Base-by-base conservation (phyloP, 352 stramenopile species). In the Phytopythium aichiense region DNA sequence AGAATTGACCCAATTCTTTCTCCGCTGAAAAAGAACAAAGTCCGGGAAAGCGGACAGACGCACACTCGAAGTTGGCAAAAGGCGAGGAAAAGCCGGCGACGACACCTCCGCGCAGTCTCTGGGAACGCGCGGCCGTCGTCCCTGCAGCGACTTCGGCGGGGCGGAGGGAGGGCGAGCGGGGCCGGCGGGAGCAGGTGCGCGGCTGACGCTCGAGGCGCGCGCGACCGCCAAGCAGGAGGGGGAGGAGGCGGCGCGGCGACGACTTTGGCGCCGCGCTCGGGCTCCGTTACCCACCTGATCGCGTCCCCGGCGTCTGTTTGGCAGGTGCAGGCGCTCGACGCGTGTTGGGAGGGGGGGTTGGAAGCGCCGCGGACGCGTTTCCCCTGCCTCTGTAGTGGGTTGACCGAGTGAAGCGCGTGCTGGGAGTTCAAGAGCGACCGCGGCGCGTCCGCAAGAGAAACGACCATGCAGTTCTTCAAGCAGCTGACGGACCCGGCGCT, bases 401-500 rank as follows among this genome's bases (percentile, higher is more conserved):
- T 40, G 1, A 8, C 42, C 18, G 18, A 31, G 28, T 31, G 28
- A 31, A 31, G 28, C 28, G 28, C 28, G 28, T 5, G 28, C 28
- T 31, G 28, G 28, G 28, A 7, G 28, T 5, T 11, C 38, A 4
- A 25, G 7, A 49, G 9, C 28, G 18, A 12, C 8, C 15, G 13
- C 7, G 3, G 38, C 11, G 38, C 3, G 20, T n/a, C 15, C 18
- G 12, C 40, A 22, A 15, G 5, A 0, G 9, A 56, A 6, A 13
- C 31, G 12, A 46, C 2, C 11, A 91, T 95, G 87, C 84, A 93
- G 68, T 95, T 95, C 66, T 91, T 95, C 61, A 92, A 89, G 80
- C 81, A 91, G 54, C 68, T 96, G 58, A 96, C 87, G 46, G 87
- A 96, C 61, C 87, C 87, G 23, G 87, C 87, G 65, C 81, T 96